These are phyloP conservation scores for Leccinum rimulosum DNA, from an alignment of 768 basidiomycete genomes.

Conservation along the genomic window DNA sequence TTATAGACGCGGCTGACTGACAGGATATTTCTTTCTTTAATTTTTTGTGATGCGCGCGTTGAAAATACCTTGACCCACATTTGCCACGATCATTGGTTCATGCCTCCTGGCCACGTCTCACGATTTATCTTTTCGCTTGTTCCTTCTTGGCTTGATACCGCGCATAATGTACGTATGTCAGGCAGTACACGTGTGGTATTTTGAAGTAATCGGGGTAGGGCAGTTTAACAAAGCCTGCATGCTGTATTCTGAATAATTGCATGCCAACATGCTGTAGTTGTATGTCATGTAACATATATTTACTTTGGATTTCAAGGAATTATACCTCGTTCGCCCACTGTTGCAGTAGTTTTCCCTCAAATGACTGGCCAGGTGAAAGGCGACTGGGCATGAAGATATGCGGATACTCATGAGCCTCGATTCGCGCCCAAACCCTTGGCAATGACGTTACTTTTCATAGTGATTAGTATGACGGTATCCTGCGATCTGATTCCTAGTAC, in stretches of 20 bases:
- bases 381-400: neutral
- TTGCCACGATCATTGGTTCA: neutral
- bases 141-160: neutral
- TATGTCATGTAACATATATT: neutral
- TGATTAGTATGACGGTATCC: neutral
- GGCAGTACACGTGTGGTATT: neutral
- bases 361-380: neutral
- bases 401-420: neutral
- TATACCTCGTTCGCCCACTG: neutral
- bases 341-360: neutral
- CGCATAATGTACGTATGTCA: neutral
- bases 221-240: neutral
- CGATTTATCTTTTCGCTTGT: too few species aligned
- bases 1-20: neutral
- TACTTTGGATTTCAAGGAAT: neutral
- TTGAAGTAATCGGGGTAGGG: neutral
- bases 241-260: neutral
- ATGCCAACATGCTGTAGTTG: neutral
- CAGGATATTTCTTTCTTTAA: neutral
- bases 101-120: neutral
- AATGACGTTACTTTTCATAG: neutral
- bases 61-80: constrained; percentile 6
- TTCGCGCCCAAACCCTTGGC: neutral
- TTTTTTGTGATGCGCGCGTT: constrained; percentile 1
- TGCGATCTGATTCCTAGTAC: too few species aligned